Evolutionary conservation across 305 asterid species (phyloP), one percentile per base, ranked within the genome.

Genomic region (Euphrasia arctica): DNA sequence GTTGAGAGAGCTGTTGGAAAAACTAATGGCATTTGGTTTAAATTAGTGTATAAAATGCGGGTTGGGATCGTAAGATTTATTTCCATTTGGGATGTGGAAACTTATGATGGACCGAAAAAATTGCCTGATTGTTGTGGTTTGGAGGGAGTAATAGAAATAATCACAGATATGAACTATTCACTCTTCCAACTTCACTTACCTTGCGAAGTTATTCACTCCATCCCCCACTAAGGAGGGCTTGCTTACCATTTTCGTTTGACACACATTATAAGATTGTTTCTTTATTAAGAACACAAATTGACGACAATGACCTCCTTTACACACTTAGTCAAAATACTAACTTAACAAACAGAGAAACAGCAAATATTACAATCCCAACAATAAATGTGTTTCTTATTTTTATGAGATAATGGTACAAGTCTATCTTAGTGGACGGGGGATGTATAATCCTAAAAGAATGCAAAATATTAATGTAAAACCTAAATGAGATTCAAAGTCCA

Each of bases 181-280:
- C 62, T 47, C 52, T 59, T 64, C 48, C 71, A 36, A 34, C 52
- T 14, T 63, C 63, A 41, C 42, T 36, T 36, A 36, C 50, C 41
- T 41, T 62, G 58, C 29, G 63, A 58, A 52, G 31, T 52, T 36
- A 36, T 8, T 36, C 42, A 6, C 42, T 36, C 42, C 42, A 36
- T 36, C 9, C 42, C 42, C 42, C 42, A 36, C 42, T 36, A 36
- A 45, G 50, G 14, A 10, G 14, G 12, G 50, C n/a, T 45, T 10
- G 50, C 9, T 10, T 11, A 9, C 13, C 50, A 45, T 10, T 41
- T 45, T 45, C 14, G 14, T 45, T 2, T 1, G 12, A 10, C 50
- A 13, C 50, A 45, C 11, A 45, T 45, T 45, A 45, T 45, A 45
- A 12, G 14, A 1, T 43, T 43, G 49, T 9, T 43, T 34, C 41